Evolutionary conservation across 306 rosid species (phyloP), one percentile per base, ranked within the genome.

Genomic region (Oemleria cerasiformis): DNA sequence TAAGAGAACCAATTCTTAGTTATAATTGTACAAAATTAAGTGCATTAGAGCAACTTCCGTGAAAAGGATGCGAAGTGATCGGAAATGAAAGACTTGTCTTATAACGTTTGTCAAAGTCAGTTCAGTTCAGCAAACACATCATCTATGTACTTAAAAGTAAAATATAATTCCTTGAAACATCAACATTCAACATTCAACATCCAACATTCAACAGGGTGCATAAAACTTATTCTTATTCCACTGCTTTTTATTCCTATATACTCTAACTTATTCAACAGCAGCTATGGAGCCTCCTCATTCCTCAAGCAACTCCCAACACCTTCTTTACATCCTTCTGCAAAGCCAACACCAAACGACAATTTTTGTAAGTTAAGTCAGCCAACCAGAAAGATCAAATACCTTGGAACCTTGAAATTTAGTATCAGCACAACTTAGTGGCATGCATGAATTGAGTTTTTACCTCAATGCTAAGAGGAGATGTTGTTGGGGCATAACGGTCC

Each of bases 401-500:
- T 16, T 39, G 39, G 50, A 30, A 30, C 36, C 34, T 9, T 61
- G 1, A 13, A 54, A 41, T 11, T 4, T 16, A 13, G 7, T 0
- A 43, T 13, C 16, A 47, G 9, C 5, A 64, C 17, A 58, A 42
- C 5, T 4, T 6, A 40, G 9, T 39, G 25, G 66, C 42, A 41
- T 19, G 34, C 56, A 20, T 54, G 69, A 54, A 56, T 14, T 4
- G 50, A 15, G 11, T 73, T 57, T 51, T 60, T 74, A 94, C 99
- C 96, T 94, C 97, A 67, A 94, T 91, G 89, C 89, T 85, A 39
- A 94, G 96, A 20, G 99, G 99, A 67, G 97, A 85, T 58, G 96
- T 94, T 38, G 97, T 94, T 7, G 99, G 99, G 25, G 96, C 97
- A 76, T 94, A 94, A 34, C 99, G 99, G 11, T 94, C 92, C 40